Base-by-base conservation (phyloP, 108 stramenopile genomes). In the Skeletonema marinoi region DNA sequence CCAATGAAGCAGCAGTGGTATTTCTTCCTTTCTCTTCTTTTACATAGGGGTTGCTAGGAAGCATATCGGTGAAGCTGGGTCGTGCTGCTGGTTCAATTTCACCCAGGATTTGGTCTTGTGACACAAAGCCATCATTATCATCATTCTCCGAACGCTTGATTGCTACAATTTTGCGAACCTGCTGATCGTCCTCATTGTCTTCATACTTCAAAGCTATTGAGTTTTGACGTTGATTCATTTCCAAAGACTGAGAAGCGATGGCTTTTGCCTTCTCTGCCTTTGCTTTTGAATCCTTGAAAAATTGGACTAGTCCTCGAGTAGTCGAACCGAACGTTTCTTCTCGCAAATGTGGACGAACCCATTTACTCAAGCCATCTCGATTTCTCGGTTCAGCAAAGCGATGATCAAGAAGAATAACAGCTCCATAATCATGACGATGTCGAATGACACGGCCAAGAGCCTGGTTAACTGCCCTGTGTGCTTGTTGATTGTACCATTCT, bases 401-500 rank as follows among this genome's bases (percentile, higher is more conserved):
- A 68, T 90, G 86, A 75, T 99, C 99, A 19, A 96, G 85, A 50
- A 99, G 80, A 9, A 99, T 78, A 2, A 99, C 93, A 33, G 96
- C 94, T 31, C 98, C 99, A 70, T 90, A 99, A 75, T 99, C 99
- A n/a, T 73, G 68, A 21, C 86, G 78, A 84, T 99, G 98, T n/a
- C 99, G 97, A 77, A 99, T 97, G 1, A 98, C 98, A 19, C 99
- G 86, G 0, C 99, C 99, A 35, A 99, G 80, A 10, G 98, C 98
- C 78, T 99, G 99, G 75, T 99, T 99, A 25, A 99, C 98, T 50
- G 98, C 98, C 3, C 98, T 86, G 60, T 94, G 90, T 4, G 98
- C 99, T 77, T 97, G 96, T 60, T 98, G 98, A 25, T 84, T 86
- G 83, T 99, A 99, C 99, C 99, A 99, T 42, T 96, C 97, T 32